phyloP scores from a whole-genome alignment of 2,329 filamentous ascomycete genomes.

The Aspergillus viridinutans region DNA sequence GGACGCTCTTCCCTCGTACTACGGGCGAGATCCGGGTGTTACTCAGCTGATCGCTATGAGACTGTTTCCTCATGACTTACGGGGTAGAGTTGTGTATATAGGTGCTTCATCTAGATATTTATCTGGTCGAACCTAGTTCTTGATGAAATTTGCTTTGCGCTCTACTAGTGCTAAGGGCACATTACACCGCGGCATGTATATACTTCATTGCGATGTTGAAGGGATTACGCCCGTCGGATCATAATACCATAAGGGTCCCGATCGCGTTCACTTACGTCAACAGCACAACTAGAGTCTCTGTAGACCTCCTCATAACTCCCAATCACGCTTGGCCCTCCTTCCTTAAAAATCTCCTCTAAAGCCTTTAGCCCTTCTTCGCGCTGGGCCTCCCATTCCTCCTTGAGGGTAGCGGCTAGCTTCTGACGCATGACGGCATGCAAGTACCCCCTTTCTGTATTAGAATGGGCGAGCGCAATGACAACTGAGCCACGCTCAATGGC shows the following conservation, averaged over 20 bases:
- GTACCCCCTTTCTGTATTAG: slow-evolving; percentile 86
- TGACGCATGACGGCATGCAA: slow-evolving; percentile 65
- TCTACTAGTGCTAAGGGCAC: neutral
- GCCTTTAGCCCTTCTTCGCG: slow-evolving; percentile 40
- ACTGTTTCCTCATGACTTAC: neutral
- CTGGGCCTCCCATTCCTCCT: slow-evolving; percentile 50
- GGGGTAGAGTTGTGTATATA: neutral
- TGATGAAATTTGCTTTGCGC: neutral
- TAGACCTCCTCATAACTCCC: slow-evolving; percentile 46
- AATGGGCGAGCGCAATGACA: slow-evolving; percentile 84
- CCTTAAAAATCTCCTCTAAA: slow-evolving; percentile 24
- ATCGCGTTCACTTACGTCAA: slow-evolving; percentile 75
- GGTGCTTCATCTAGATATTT: neutral
- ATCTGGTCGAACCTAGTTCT: neutral
- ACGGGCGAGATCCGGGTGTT: slow-evolving; percentile 61
- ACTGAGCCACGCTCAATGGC: slow-evolving; percentile 79
- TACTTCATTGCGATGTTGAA: neutral
- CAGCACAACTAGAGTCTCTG: slow-evolving; percentile 53
- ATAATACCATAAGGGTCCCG: slow-evolving; percentile 84
- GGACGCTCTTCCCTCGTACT: slow-evolving; percentile 60
- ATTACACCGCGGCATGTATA: neutral
- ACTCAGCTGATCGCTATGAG: slow-evolving; percentile 45
- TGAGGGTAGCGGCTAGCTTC: slow-evolving; percentile 59
- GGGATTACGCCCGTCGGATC: slow-evolving; percentile 23
- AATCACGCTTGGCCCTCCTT: slow-evolving; percentile 20